Evolutionary conservation across 164 flowering plant genomes (phyloP), one percentile per base, ranked within the genome.

Genomic region (Liriodendron chinense): DNA sequence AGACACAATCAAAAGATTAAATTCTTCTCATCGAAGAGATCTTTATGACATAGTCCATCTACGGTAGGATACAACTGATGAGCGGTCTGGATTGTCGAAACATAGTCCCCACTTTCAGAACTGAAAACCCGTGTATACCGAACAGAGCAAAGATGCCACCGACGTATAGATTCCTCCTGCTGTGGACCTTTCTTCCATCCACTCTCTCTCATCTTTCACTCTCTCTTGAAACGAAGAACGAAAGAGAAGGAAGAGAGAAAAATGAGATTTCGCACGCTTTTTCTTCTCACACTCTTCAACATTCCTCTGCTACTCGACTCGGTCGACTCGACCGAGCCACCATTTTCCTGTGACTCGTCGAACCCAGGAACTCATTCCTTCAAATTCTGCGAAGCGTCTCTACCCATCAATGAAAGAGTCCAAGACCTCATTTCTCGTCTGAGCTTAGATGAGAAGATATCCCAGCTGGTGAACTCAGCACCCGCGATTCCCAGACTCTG

Each of bases 381-480:
- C 83, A 66, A 83, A 1, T 93, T 93, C 85, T 95, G 98, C 86
- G 77, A 83, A 28, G 71, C 80, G 24, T 23, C 80, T 1, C 68
- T 92, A 20, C 90, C 94, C 71, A 86, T 89, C 74, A n/a, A 21
- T 47, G 67, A 72, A 21, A 78, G 98, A 65, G 97, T 75, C 4
- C 9, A 67, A 18, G 92, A 92, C 83, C 87, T 95, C 1, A 86
- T 95, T 28, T 90, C 91, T 10, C 89, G 89, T 2, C 90, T 95
- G 47, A 90, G 97, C 5, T 34, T 93, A 53, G 96, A 93, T n/a
- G 98, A 93, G 85, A 93, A 93, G 57, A 83, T 93, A 22, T 77
- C 90, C 8, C 97, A 95, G 74, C 90, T 92, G 7, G 97, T 90
- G 16, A 85, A 89, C 85, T 18, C 86, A 0, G 93, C 93, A 1